Conservation (phyloP, 169 alveolate genomes). For the Cryptosporidium xiaoi region DNA sequence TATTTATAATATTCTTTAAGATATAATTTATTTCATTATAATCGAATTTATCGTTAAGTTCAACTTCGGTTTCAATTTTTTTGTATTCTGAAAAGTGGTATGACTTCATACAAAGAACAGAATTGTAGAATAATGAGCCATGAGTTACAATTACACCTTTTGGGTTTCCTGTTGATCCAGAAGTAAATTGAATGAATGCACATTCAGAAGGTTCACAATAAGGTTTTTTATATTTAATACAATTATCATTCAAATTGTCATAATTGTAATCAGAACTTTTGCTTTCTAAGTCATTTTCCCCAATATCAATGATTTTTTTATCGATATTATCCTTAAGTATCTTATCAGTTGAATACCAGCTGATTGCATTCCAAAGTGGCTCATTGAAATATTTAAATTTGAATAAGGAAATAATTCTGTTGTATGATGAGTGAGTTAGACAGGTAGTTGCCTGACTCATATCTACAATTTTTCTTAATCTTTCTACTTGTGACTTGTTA, state of each 20-base stretch:
- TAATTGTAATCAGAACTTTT: neutral
- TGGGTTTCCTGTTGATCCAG: slow-evolving; percentile 82
- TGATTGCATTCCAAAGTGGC: slow-evolving; percentile 58
- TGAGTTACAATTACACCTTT: slow-evolving; percentile 82
- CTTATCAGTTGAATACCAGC: slow-evolving; percentile 64
- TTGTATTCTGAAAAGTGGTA: slow-evolving; percentile 74
- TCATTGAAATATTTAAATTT: slow-evolving; percentile 64
- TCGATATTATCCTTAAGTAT: slow-evolving; percentile 35
- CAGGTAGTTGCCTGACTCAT: slow-evolving; percentile 39
- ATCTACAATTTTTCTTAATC: slow-evolving; percentile 68
- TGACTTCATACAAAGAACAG: slow-evolving; percentile 77
- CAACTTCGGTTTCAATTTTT: slow-evolving; percentile 6
- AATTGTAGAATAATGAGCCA: slow-evolving; percentile 79
- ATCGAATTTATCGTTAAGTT: slow-evolving; percentile 1
- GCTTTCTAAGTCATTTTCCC: neutral
- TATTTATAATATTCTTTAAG: slow-evolving; percentile 28
- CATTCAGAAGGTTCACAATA: slow-evolving; percentile 28
- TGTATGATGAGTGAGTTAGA: slow-evolving; percentile 58
- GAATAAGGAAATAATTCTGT: slow-evolving; percentile 38
- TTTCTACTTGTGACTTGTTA: slow-evolving; percentile 55
- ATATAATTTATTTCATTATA: neutral
- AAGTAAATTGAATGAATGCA: slow-evolving; percentile 80
- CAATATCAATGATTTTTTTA: neutral
- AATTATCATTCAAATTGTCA: neutral
- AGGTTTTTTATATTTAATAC: slow-evolving; percentile 30